A percentile compares a stretch with the other conserved stretches of the same genome.
Evolutionary conservation across 1,284 basidiomycete genomes (phyloP).

Genomic region (Leccinum solheimii): DNA sequence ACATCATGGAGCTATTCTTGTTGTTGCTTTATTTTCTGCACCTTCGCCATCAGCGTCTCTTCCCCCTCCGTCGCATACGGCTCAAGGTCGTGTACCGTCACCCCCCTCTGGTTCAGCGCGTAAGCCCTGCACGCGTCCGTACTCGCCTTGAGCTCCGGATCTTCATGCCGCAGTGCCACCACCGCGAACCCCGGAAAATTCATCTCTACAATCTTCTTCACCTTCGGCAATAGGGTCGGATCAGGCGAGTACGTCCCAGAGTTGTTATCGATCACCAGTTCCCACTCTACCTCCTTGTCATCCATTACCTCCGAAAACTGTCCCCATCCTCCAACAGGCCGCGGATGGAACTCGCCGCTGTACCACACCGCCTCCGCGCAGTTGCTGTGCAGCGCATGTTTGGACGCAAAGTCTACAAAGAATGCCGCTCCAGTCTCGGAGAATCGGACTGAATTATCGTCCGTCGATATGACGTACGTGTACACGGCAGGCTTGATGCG

Average conservation of each 20-base stretch:
- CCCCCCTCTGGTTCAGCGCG: conserved; percentile 55
- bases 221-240: conserved; percentile 50
- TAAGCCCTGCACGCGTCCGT: conserved; percentile 65
- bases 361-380: conserved; percentile 61
- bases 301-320: conserved; percentile 52
- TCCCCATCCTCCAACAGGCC: conserved; percentile 68
- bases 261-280: conserved; percentile 76
- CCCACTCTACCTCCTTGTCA: conserved; percentile 63
- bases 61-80: conserved; percentile 57
- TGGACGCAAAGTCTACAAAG: conserved; percentile 80
- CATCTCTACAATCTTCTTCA: conserved; percentile 59
- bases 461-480: conserved; percentile 70
- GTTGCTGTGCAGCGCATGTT: conserved; percentile 60
- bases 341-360: conserved; percentile 76
- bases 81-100: conserved; percentile 58
- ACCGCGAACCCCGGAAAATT: conserved; percentile 71
- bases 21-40: conserved; percentile 6
- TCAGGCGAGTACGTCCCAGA: conserved; percentile 75
- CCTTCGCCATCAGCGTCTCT: conserved; percentile 44
- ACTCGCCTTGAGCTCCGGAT: conserved; percentile 58
- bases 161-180: conserved; percentile 54
- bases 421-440: conserved; percentile 79
- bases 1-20: not conserved
- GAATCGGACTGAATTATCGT: conserved; percentile 73
- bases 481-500: conserved; percentile 77